Conservation (phyloP, 1,284 basidiomycete species). For the Kwoniella shivajii region DNA sequence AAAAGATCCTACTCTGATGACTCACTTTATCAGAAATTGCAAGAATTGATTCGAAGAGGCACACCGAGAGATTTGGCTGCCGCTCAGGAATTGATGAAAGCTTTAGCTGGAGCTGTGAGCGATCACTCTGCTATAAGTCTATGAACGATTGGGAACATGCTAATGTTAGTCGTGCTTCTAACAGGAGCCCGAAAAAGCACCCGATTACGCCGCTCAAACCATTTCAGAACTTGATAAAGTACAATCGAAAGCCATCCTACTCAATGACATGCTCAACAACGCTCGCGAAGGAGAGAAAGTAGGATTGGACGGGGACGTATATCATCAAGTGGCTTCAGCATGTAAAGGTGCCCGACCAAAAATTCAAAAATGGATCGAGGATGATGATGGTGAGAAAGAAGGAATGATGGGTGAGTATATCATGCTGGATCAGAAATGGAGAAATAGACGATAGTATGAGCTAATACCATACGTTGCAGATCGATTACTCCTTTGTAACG, state of each 20-base stretch:
- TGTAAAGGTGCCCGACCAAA: slow-evolving; percentile 84
- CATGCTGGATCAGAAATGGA: neutral
- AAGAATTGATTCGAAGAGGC: slow-evolving; percentile 94
- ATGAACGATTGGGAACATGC: neutral
- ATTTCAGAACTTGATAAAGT: slow-evolving; percentile 89
- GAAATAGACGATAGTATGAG: too few relatives aligned
- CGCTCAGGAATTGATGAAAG: slow-evolving; percentile 97
- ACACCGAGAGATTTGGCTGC: slow-evolving; percentile 93
- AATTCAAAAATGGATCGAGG: slow-evolving; percentile 98
- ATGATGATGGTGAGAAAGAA: slow-evolving; percentile 73
- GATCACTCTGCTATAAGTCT: neutral
- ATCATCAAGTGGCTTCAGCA: slow-evolving; percentile 91
- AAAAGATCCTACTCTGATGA: neutral
- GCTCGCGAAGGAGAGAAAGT: slow-evolving; percentile 77
- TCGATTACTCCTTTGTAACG: slow-evolving; percentile 92
- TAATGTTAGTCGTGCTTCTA: too few relatives aligned
- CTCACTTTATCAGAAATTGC: slow-evolving; percentile 68
- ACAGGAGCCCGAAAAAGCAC: slow-evolving; percentile 84
- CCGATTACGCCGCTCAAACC: slow-evolving; percentile 89
- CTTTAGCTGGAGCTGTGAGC: slow-evolving; percentile 78
- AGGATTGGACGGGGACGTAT: slow-evolving; percentile 83
- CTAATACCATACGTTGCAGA: slow-evolving; percentile 58
- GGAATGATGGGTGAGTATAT: slow-evolving; percentile 82
- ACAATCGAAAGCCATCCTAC: slow-evolving; percentile 87
- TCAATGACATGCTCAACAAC: slow-evolving; percentile 97